Evolutionary conservation across 2,329 filamentous ascomycete species (phyloP), one percentile per base, ranked within the genome.

Genomic region (Diplodia intermedia): DNA sequence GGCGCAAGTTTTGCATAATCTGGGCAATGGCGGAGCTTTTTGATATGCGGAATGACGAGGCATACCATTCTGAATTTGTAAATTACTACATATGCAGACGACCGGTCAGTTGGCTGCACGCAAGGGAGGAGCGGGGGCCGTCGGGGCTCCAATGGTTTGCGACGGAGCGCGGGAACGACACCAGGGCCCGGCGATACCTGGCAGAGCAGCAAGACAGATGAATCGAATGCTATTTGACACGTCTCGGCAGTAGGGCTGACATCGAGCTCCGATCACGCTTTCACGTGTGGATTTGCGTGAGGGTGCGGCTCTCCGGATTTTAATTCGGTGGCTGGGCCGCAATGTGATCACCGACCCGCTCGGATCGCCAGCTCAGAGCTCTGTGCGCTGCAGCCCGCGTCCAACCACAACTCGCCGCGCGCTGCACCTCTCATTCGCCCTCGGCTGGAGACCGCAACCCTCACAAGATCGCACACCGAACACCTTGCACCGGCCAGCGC

Each of bases 381-480:
- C 54, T 50, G 65, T 60, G 65, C 65, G 54, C 43, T 40, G 43
- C 54, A 67, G 43, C 65, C 55, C 54, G 33, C 54, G 57, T 50
- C 65, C 55, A 67, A 43, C 65, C 36, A 67, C 60, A 63, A 63
- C 60, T 26, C 43, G 26, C 60, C 43, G 60, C 47, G 47, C 60
- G 47, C 65, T 67, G 65, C 65, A 67, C 18, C 65, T 67, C 65
- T 67, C 54, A 67, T 67, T 60, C 54, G 65, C 65, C 50, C 65
- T 67, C 65, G 54, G 53, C 49, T 52, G 36, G 38, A 31, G 47
- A 63, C 43, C n/a, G 60, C 57, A 31, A 36, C 60, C 33, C 60
- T 52, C 60, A 52, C 60, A 38, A 38, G 43, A 63, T 20, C 60
- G 43, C 60, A 52, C 60, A 36, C 47, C 60, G 60, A 63, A 49